Evolutionary conservation across 805 yeast species (phyloP), one percentile per base, ranked within the genome.

Genomic region (Candida chauliodis): DNA sequence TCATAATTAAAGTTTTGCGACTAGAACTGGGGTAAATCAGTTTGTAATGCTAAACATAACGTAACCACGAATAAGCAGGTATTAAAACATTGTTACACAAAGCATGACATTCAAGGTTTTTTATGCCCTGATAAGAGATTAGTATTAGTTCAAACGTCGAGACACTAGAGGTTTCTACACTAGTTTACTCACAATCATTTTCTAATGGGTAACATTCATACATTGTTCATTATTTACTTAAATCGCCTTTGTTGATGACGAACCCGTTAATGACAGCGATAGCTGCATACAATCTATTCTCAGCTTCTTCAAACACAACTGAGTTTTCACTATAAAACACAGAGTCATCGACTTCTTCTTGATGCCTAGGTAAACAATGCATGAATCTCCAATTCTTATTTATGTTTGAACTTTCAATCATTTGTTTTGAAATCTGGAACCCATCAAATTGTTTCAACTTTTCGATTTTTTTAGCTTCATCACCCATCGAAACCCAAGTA

Each of bases 401-500:
- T 30, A 84, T 83, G 30, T 75, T 76, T 5, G 86, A 85, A 10
- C 66, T 54, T 9, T 53, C 39, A 18, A 84, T 76, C 67, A 90
- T 68, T 22, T 79, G 80, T 13, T 69, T 59, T 26, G 88, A 80
- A 42, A 93, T 82, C 66, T 88, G 96, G 73, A 81, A 93, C 1
- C 95, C 96, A 11, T 69, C 73, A 58, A 93, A 93, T 63, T 88
- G 90, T 53, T 79, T 70, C 50, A 93, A 68, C 46, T 90, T 85
- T 40, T 72, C 68, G 34, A 59, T 69, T 46, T 79, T 85, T 58
- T 90, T 90, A 4, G 75, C 66, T 61, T 93, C 99, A 69, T 93
- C 90, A 41, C 99, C 99, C 99, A 93, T 93, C 1, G 98, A 91
- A 17, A 93, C 79, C 80, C 95, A 93, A 3, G 99, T 93, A 54